Conservation (phyloP, 257 asterid species). For the Jasminum sambac region DNA sequence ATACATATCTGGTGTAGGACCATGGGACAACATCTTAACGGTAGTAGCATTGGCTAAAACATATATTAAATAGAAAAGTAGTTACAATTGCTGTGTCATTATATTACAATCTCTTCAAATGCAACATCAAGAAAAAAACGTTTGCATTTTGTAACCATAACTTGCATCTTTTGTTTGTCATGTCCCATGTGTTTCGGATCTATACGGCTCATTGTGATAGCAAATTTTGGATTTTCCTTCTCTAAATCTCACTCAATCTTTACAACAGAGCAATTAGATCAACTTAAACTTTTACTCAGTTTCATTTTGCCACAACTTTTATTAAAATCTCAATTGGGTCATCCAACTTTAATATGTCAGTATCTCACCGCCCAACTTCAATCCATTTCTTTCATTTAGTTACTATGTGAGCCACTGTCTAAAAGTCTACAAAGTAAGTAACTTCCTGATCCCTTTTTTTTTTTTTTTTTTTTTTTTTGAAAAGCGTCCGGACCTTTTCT, state of each 20-base stretch:
- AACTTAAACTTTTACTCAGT: not conserved
- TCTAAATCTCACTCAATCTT: constrained; percentile 10
- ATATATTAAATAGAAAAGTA: not conserved
- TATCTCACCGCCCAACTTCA: not conserved
- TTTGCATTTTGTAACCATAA: constrained; percentile 16
- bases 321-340: not conserved
- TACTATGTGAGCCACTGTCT: too few relatives aligned
- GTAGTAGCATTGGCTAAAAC: not conserved
- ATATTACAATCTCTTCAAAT: not conserved
- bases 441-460: too few relatives aligned
- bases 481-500: too few relatives aligned
- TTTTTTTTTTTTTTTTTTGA: too few relatives aligned
- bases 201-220: not conserved
- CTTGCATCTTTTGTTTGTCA: not conserved
- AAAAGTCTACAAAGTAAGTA: too few relatives aligned
- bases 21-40: not conserved
- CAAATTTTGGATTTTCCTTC: constrained; percentile 16
- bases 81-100: constrained; percentile 1
- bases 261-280: not conserved
- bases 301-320: not conserved
- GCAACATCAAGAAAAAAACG: constrained; percentile 3
- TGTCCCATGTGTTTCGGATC: constrained; percentile 27
- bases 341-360: not conserved
- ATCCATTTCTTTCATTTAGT: too few relatives aligned
- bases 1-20: not conserved